A percentile compares a stretch with the other conserved stretches of the same genome.
Conservation (phyloP, 768 basidiomycete species). For the Podaxis mareebaensis region DNA sequence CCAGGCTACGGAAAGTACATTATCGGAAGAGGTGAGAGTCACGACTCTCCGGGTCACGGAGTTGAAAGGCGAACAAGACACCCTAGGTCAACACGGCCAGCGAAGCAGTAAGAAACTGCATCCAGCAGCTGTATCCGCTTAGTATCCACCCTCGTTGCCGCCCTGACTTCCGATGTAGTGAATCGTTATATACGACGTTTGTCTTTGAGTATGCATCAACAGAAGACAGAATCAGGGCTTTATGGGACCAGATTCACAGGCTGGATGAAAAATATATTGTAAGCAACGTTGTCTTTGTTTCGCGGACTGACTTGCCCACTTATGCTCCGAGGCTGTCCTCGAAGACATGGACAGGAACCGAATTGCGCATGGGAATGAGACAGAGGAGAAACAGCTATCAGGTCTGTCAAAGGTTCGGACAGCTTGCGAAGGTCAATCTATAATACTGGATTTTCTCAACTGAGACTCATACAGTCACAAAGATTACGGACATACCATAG, state of each 20-base stretch:
- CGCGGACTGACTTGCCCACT: neutral
- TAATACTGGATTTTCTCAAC: neutral
- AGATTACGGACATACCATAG: conserved; percentile 4
- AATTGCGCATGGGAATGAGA: neutral
- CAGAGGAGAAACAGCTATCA: conserved; percentile 7
- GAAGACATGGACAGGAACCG: neutral
- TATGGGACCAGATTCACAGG: conserved; percentile 4
- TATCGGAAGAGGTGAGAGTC: conserved; percentile 8
- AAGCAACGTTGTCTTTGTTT: neutral
- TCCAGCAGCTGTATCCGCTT: conserved; percentile 4
- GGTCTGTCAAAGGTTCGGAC: conserved; percentile 9
- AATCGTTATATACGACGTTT: conserved; percentile 5
- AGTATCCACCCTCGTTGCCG: neutral
- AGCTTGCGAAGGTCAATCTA: conserved; percentile 15
- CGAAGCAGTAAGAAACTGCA: conserved; percentile 1
- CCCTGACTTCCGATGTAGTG: neutral
- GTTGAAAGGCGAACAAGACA: neutral
- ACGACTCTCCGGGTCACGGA: neutral
- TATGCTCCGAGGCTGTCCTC: neutral
- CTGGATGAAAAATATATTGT: conserved; percentile 4
- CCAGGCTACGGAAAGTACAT: conserved; percentile 3
- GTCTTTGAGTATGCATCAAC: conserved; percentile 6
- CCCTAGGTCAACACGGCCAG: neutral
- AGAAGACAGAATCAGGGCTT: conserved; percentile 4
- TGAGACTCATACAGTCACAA: neutral